Evolutionary conservation across 2,329 filamentous ascomycete genomes (phyloP), one percentile per base, ranked within the genome.

Genomic region (Monilinia fructigena): DNA sequence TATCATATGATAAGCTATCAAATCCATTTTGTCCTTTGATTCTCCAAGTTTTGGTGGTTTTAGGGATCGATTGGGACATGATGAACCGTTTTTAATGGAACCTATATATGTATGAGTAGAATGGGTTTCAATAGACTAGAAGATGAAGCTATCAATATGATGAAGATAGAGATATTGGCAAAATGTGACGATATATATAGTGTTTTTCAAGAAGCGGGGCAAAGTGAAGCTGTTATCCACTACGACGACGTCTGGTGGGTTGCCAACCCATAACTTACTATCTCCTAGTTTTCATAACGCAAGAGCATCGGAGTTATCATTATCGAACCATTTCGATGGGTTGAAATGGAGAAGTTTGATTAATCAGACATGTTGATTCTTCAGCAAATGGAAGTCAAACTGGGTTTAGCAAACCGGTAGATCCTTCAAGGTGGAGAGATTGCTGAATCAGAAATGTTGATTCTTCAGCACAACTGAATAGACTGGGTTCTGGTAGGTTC

Each of bases 1-100:
- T 23, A 61, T 80, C 75, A 69, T 82, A 75, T 69, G 81, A 82
- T 61, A 84, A 75, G 63, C 76, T 76, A 31, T 83, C 80, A 70
- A 84, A 85, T 67, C 79, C 82, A 59, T 76, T 77, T 69, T 77
- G 78, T 70, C 81, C 82, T 65, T 79, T 73, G 23, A 87, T 76
- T 8, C 77, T 81, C 85, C 85, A 88, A 2, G 70, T 67, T 61
- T 73, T 73, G 20, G 68, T 70, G 1, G 72, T 72, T 66, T 73
- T 73, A 0, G 75, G 74, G 42, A 75, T 71, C 40, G 71, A 66
- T 47, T 78, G 62, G 16, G 60, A 42, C 55, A 59, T 62, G n/a
- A 53, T 45, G 20, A n/a, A 11, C 20, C 5, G 8, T 47, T 40
- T 35, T n/a, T 1, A 14, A 11, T 35, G 10, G 4, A 50, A 16